Percentiles rank a stretch among this genome's conserved stretches.
Conservation (phyloP, 2,329 filamentous ascomycete genomes). For the Colletotrichum lini region DNA sequence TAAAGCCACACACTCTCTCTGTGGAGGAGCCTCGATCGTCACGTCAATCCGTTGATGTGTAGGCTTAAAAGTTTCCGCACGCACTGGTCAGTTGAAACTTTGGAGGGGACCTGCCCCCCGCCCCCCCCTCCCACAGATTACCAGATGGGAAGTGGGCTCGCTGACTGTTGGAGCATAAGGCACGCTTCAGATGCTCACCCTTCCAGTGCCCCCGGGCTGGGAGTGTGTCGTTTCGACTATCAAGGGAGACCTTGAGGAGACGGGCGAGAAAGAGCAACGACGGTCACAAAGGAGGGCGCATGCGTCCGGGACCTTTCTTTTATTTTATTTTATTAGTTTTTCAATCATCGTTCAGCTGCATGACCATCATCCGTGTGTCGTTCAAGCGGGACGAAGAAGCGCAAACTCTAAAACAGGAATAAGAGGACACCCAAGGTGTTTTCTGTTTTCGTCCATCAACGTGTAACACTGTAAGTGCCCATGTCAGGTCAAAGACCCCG, state of each 20-base stretch:
- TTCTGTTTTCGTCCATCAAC: conserved; percentile 3
- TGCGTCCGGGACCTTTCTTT: neutral
- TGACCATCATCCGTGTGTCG: conserved; percentile 39
- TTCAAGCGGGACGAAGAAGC: conserved; percentile 40
- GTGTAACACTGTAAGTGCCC: neutral
- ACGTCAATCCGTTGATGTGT: conserved; percentile 24
- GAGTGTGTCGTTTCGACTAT: conserved; percentile 19
- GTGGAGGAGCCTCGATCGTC: neutral
- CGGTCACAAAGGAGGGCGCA: conserved; percentile 19
- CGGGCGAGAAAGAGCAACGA: neutral
- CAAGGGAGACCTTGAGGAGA: neutral
- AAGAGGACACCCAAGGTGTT: neutral
- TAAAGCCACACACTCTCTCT: too few species aligned
- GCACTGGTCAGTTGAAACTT: conserved; percentile 38
- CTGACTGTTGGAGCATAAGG: conserved; percentile 2
- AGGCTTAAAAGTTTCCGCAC: conserved; percentile 17
- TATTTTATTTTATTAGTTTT: too few species aligned
- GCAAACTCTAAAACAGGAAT: conserved; percentile 21
- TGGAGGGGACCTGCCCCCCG: conserved; percentile 9
- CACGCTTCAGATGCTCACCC: conserved; percentile 5
- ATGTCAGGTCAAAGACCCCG: conserved; percentile 19
- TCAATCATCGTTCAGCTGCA: conserved; percentile 3
- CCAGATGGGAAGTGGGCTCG: conserved; percentile 11
- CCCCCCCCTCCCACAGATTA: conserved; percentile 1
- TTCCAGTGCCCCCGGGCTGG: conserved; percentile 19